Evolutionary conservation across 768 basidiomycete genomes (phyloP).

Genomic region (Suillus cothurnatus): DNA sequence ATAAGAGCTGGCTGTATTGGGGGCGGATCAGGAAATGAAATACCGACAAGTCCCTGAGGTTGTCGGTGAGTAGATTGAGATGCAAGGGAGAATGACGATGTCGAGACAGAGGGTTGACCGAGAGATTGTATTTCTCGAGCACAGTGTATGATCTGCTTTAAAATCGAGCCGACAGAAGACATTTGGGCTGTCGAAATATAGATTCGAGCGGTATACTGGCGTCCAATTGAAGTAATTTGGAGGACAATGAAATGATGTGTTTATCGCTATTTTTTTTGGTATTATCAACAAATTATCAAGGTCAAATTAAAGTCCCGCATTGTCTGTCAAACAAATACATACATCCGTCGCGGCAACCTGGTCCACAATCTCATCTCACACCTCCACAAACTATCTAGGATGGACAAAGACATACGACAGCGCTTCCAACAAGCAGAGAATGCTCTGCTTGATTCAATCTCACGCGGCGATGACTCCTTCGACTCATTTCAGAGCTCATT

Average conservation of each 20-base stretch:
- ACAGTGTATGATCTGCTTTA: not conserved
- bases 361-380: not conserved
- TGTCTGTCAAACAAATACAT: constrained; percentile 10
- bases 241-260: not conserved
- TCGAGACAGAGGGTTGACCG: not conserved
- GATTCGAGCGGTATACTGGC: not conserved
- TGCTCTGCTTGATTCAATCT: not conserved
- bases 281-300: no score
- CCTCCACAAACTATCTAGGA: not conserved
- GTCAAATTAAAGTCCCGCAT: constrained; percentile 12
- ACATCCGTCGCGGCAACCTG: no score
- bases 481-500: not conserved
- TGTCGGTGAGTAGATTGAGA: not conserved
- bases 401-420: constrained; percentile 5
- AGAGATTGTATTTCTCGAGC: not conserved
- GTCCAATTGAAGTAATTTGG: not conserved
- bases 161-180: not conserved
- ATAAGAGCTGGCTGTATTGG: constrained; percentile 4
- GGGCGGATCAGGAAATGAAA: constrained; percentile 11
- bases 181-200: not conserved
- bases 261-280: not conserved
- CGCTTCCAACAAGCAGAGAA: not conserved
- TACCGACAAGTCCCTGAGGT: no score
- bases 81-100: not conserved
- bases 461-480: not conserved